Percentiles rank a stretch among this genome's conserved stretches.
These are phyloP conservation scores for Solanum chacoense DNA, from an alignment of 305 asterid genomes.

Conservation along the genomic window DNA sequence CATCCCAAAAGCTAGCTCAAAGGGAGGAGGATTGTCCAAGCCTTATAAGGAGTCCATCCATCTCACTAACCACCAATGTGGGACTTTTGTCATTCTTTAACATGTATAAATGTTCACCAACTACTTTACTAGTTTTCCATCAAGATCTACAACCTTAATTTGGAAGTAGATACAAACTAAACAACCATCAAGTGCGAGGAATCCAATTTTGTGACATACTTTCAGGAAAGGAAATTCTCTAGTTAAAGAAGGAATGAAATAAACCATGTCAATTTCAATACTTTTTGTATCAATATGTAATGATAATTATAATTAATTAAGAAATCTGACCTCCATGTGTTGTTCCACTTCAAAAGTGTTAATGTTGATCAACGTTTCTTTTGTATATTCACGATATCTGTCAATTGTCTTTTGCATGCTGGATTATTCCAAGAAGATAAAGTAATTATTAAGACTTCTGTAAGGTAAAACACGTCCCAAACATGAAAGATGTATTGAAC, in stretches of 20 bases:
- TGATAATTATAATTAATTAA: too few species aligned
- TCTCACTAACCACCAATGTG: too few species aligned
- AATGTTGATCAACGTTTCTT: constrained; percentile 1
- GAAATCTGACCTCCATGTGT: too few species aligned
- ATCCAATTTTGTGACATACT: not conserved
- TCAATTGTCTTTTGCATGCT: constrained; percentile 30
- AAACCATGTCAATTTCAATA: not conserved
- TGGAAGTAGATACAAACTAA: not conserved
- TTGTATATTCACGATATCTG: constrained; percentile 20
- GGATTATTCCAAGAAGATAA: not conserved
- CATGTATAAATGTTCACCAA: not conserved
- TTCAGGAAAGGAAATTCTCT: not conserved
- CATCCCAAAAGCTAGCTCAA: too few species aligned
- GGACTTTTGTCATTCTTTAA: too few species aligned
- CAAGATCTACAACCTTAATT: not conserved
- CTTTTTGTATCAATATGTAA: not conserved
- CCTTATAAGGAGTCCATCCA: too few species aligned
- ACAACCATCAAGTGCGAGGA: not conserved
- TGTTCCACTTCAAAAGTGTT: not conserved
- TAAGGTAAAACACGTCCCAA: not conserved
- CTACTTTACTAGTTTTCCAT: not conserved
- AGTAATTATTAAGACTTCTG: not conserved
- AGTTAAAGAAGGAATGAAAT: not conserved
- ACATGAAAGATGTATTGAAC: not conserved
- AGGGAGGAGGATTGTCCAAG: too few species aligned